These are phyloP conservation scores for Murraya paniculata DNA, from an alignment of 345 rosid genomes.

Conservation along the genomic window DNA sequence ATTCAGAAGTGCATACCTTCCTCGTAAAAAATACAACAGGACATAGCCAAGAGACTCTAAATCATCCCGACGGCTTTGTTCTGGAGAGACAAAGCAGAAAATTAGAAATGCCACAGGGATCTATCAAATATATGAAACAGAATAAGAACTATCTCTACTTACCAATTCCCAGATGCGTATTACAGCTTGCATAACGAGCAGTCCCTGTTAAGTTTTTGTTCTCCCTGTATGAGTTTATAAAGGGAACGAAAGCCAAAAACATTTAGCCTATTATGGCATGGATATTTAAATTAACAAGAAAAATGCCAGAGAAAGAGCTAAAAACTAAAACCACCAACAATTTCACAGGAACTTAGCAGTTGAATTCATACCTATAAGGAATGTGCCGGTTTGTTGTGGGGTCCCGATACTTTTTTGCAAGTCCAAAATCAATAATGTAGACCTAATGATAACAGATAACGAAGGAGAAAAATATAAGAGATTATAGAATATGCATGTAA, in stretches of 20 bases:
- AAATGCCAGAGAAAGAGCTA: not conserved
- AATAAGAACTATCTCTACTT: conserved; percentile 9
- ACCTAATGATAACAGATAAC: conserved; percentile 34
- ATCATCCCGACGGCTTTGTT: conserved; percentile 61
- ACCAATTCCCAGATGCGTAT: conserved; percentile 65
- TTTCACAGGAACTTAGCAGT: not conserved
- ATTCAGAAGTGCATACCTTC: conserved; percentile 37
- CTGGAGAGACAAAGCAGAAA: conserved; percentile 20
- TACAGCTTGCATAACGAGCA: conserved; percentile 60
- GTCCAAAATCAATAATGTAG: conserved; percentile 74
- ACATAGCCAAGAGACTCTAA: conserved; percentile 57
- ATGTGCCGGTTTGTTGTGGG: conserved; percentile 57
- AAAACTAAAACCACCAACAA: not conserved
- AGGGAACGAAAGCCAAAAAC: not conserved
- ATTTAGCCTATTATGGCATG: not conserved
- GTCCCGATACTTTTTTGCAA: conserved; percentile 76
- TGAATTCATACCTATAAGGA: conserved; percentile 49
- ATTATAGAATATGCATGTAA: not conserved
- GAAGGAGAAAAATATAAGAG: not conserved
- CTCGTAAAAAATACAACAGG: conserved; percentile 48
- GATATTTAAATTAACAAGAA: not conserved
- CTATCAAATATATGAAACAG: not conserved
- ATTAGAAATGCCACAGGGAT: not conserved
- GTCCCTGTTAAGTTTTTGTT: conserved; percentile 60
- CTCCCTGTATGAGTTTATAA: conserved; percentile 33